phyloP scores from a whole-genome alignment of 345 rosid genomes.

The Toxicodendron radicans region DNA sequence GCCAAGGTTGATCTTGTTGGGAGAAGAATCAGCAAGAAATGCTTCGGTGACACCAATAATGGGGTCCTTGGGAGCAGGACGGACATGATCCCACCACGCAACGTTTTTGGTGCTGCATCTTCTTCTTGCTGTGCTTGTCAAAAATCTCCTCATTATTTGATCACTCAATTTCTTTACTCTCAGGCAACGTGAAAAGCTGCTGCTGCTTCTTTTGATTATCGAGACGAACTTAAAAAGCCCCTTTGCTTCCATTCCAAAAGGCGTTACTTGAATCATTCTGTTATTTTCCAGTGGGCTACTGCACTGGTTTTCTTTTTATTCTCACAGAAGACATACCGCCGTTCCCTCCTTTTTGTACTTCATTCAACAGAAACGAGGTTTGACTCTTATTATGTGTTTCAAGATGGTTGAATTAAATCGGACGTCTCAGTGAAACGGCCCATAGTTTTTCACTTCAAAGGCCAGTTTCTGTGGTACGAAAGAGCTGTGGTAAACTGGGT shows the following conservation, averaged over 20 bases:
- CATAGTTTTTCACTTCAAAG: background rate
- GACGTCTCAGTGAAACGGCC: background rate
- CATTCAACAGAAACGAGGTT: constrained; percentile 11
- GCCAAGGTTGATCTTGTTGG: constrained; percentile 62
- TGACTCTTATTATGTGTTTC: background rate
- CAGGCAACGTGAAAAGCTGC: constrained; percentile 10
- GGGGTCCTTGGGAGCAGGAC: constrained; percentile 49
- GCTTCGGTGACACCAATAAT: constrained; percentile 51
- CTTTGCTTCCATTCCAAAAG: constrained; percentile 9
- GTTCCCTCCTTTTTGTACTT: background rate
- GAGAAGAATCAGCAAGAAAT: constrained; percentile 45
- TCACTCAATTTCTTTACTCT: background rate
- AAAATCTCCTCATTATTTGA: constrained; percentile 23
- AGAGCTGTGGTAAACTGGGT: background rate
- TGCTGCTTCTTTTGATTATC: background rate
- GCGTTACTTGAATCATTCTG: background rate
- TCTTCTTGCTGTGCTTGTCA: constrained; percentile 23
- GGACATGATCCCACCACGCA: constrained; percentile 52
- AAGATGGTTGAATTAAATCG: background rate
- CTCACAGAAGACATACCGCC: background rate
- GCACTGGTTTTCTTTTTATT: constrained; percentile 11
- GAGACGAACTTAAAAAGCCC: background rate
- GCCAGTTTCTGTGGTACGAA: background rate
- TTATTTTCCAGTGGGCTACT: constrained; percentile 22
- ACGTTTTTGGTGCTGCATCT: constrained; percentile 25